phyloP scores from a whole-genome alignment of 1,139 yeast genomes.

The Geotrichum candidum region DNA sequence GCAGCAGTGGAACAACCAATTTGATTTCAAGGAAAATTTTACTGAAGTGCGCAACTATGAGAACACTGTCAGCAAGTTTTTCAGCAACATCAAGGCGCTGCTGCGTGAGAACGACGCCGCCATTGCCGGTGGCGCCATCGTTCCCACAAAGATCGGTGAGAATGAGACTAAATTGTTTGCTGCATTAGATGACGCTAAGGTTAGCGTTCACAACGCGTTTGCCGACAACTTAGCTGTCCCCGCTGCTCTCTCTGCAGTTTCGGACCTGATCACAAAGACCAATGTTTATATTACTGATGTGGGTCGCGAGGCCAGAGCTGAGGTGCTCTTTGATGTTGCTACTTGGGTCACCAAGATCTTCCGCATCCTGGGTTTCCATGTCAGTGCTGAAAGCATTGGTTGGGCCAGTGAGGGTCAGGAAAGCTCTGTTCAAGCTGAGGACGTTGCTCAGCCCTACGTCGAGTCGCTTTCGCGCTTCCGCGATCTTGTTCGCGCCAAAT shows the following conservation, averaged over 20 bases:
- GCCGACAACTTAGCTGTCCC: constrained; percentile 86
- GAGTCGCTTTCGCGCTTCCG: constrained; percentile 73
- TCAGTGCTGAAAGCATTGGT: constrained; percentile 66
- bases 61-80: constrained; percentile 69
- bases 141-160: constrained; percentile 48
- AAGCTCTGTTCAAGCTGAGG: constrained; percentile 47
- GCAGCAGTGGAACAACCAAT: constrained; percentile 86
- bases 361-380: constrained; percentile 65
- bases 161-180: constrained; percentile 52
- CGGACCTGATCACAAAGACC: constrained; percentile 62
- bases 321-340: constrained; percentile 58
- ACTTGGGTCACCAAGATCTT: constrained; percentile 67
- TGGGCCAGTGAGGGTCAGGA: constrained; percentile 49
- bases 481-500: constrained; percentile 67
- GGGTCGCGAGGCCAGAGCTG: constrained; percentile 52
- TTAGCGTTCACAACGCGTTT: constrained; percentile 67
- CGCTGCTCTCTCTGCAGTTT: constrained; percentile 56
- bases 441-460: constrained; percentile 68
- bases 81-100: constrained; percentile 76
- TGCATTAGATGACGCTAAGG: constrained; percentile 50
- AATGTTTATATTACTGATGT: constrained; percentile 63
- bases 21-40: constrained; percentile 80
- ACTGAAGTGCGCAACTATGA: constrained; percentile 74
- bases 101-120: constrained; percentile 48
- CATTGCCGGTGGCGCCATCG: constrained; percentile 52